Evolutionary conservation across 2,329 filamentous ascomycete species (phyloP), one percentile per base, ranked within the genome.

Genomic region (Fusarium bulbicola): DNA sequence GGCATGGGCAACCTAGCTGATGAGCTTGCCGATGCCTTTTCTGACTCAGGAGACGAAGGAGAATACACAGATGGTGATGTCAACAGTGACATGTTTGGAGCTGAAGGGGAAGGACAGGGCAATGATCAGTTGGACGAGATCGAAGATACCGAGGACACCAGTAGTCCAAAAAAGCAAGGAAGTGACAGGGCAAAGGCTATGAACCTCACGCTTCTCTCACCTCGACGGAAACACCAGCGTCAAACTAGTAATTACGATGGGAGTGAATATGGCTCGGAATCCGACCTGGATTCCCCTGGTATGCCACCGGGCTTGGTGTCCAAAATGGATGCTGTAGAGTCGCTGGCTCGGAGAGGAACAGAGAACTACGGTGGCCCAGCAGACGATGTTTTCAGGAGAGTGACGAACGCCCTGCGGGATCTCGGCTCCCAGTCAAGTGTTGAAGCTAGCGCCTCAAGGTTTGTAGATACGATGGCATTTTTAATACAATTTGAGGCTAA

Each of bases 1-100:
- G 91, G 92, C 14, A 84, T 94, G 70, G 93, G 93, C 37, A 95
- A 94, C 75, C 82, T 96, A 54, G 93, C 93, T 4, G 93, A 95
- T 81, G 93, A 96, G 81, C 84, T 96, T 53, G 93, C 92, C 4
- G 92, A 93, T 77, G 91, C 91, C 8, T 90, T 92, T 80, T 90
- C 89, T 47, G 90, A 90, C 39, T 92, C 90, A 14, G 89, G 88
- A 63, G 90, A 89, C 45, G 90, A 91, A 43, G 87, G 86, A 26
- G 86, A 87, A 47, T 85, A 86, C 26, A 80, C 76, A 66, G 83
- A 85, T 39, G 84, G 85, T 18, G 85, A 85, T 20, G 77, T 80
- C 56, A 73, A 77, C 50, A 78, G 74, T 46, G 68, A 70, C 21
- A 67, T 69, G 53, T 37, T 68, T 28, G 63, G 59, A 43, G 56